Conservation (phyloP, 163 green algal genomes). For the Scenedesmus sp. region DNA sequence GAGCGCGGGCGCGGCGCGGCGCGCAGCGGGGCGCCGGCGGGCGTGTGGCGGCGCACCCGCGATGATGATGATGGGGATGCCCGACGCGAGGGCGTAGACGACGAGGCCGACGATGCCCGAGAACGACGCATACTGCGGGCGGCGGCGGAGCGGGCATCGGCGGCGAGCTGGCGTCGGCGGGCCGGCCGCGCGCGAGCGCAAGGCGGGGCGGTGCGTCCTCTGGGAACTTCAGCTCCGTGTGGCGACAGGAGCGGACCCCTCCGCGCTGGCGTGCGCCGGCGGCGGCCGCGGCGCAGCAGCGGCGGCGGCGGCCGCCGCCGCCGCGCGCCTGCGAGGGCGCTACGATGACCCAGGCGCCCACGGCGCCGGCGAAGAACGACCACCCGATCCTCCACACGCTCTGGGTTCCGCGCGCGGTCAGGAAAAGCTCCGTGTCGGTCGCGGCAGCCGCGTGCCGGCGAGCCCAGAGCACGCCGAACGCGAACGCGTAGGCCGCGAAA, state of each 20-base stretch:
- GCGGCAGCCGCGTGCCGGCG: neutral
- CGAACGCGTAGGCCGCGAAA: slow-evolving; percentile 33
- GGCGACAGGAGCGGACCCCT: neutral
- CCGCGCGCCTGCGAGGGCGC: slow-evolving; percentile 48
- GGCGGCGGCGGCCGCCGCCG: neutral
- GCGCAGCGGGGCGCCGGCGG: neutral
- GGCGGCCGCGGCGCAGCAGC: neutral
- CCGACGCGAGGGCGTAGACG: slow-evolving; percentile 72
- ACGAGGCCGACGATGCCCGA: slow-evolving; percentile 70
- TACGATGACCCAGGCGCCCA: slow-evolving; percentile 80
- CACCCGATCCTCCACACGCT: slow-evolving; percentile 58
- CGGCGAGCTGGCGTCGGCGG: too few species aligned
- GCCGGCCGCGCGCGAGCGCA: too few species aligned
- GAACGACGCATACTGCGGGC: slow-evolving; percentile 59
- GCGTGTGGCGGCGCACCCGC: slow-evolving; percentile 28
- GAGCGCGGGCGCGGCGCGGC: neutral
- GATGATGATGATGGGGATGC: slow-evolving; percentile 74
- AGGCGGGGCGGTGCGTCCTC: too few species aligned
- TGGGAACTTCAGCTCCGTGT: neutral
- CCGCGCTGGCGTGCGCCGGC: neutral
- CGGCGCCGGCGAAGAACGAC: slow-evolving; percentile 65
- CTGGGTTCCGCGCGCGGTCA: slow-evolving; percentile 49
- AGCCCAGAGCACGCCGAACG: slow-evolving; percentile 6
- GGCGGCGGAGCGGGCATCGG: neutral
- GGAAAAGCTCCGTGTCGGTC: slow-evolving; percentile 35